These are phyloP conservation scores for Colletotrichum sansevieriae DNA, from an alignment of 2,329 filamentous ascomycete species.

Conservation along the genomic window DNA sequence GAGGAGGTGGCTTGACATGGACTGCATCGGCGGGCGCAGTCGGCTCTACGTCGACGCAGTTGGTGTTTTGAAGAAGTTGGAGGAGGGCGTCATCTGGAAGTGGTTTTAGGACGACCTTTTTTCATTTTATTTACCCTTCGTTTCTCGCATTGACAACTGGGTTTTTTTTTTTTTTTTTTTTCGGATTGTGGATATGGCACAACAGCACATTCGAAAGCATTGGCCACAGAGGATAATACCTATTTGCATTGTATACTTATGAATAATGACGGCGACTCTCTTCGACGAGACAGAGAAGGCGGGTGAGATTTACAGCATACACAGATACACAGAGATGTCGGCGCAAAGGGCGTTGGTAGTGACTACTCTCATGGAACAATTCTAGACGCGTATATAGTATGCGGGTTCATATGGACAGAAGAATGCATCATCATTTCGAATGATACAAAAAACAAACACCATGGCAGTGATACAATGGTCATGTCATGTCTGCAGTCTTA, in stretches of 20 bases:
- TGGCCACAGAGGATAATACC: slow-evolving; percentile 22
- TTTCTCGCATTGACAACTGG: not conserved
- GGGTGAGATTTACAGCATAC: no score
- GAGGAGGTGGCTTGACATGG: slow-evolving; percentile 60
- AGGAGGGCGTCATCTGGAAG: slow-evolving; percentile 52
- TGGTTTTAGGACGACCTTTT: slow-evolving; percentile 32
- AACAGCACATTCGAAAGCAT: slow-evolving; percentile 21
- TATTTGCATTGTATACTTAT: slow-evolving; percentile 31
- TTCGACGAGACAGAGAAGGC: no score
- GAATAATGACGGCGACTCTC: slow-evolving; percentile 15
- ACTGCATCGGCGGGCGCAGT: slow-evolving; percentile 63
- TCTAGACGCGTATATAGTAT: no score
- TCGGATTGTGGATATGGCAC: slow-evolving; percentile 8
- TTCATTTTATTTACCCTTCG: not conserved
- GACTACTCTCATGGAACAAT: no score
- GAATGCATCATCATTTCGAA: no score
- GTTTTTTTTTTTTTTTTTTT: not conserved
- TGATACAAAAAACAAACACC: no score
- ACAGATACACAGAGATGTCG: no score
- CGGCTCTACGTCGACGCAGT: slow-evolving; percentile 67
- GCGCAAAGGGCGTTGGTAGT: no score
- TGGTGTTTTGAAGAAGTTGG: slow-evolving; percentile 64
- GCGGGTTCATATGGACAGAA: no score
- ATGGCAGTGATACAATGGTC: no score
- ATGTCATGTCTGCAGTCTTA: no score